These are phyloP conservation scores for Phytophthora boehmeriae DNA, from an alignment of 352 stramenopile species.

Conservation along the genomic window DNA sequence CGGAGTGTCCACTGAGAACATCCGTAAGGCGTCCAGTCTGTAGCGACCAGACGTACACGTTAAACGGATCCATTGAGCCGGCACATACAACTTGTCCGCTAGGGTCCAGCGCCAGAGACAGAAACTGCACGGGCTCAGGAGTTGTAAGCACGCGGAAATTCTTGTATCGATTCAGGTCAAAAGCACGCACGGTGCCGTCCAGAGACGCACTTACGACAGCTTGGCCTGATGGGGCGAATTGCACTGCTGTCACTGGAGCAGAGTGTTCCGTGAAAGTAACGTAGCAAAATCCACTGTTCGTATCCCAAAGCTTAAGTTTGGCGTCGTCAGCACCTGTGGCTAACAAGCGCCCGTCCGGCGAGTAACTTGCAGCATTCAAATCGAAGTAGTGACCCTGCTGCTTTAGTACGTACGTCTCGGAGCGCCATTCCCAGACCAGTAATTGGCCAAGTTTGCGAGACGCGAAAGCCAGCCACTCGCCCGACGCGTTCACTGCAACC, in stretches of 20 bases:
- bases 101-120: conserved; percentile 97
- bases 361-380: conserved; percentile 97
- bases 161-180: conserved; percentile 98
- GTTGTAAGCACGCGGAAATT: conserved; percentile 99
- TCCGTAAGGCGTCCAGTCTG: conserved; percentile 97
- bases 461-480: conserved; percentile 98
- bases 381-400: conserved; percentile 99
- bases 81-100: conserved; percentile 96
- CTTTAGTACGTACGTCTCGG: conserved; percentile 99
- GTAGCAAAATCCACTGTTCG: conserved; percentile 98
- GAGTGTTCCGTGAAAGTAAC: conserved; percentile 98
- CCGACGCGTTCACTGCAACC: conserved; percentile 95
- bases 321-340: conserved; percentile 98
- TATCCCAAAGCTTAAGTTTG: conserved; percentile 99
- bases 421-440: conserved; percentile 99
- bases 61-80: conserved; percentile 95
- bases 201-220: conserved; percentile 96
- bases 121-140: conserved; percentile 97
- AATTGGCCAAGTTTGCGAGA: conserved; percentile 98
- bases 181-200: conserved; percentile 98
- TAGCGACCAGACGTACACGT: conserved; percentile 98
- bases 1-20: conserved; percentile 97
- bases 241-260: conserved; percentile 95
- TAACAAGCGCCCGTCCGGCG: conserved; percentile 95
- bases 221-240: conserved; percentile 93